phyloP scores from a whole-genome alignment of 2,329 filamentous ascomycete genomes.

The Aplosporella prunicola region DNA sequence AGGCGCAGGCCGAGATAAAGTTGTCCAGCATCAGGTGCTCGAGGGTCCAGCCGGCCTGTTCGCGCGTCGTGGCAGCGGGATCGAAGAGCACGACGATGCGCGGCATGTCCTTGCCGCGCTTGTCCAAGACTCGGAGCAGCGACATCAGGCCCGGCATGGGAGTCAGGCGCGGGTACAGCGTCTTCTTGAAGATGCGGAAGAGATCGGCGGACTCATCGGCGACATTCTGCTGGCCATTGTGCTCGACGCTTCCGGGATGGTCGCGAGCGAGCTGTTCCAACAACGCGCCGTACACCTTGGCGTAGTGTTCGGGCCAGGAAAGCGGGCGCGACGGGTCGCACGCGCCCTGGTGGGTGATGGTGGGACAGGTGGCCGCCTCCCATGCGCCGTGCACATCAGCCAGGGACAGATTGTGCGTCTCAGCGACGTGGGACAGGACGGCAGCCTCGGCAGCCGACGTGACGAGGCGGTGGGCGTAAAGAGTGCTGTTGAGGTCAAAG shows the following conservation, averaged over 20 bases:
- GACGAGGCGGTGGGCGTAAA: slow-evolving; percentile 3
- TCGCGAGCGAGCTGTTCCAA: background rate
- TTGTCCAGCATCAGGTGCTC: slow-evolving; percentile 10
- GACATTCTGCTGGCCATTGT: too few relatives aligned
- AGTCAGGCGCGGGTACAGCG: slow-evolving; percentile 6
- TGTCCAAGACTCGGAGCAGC: slow-evolving; percentile 4
- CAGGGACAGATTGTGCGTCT: background rate
- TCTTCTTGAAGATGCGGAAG: slow-evolving; percentile 11
- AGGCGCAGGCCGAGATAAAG: too few relatives aligned
- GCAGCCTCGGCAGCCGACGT: slow-evolving; percentile 2
- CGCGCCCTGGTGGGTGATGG: background rate
- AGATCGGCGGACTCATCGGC: background rate
- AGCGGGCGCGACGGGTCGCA: background rate
- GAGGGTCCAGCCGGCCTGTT: slow-evolving; percentile 7
- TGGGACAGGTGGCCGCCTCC: background rate
- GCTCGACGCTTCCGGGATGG: too few relatives aligned
- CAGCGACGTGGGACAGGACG: slow-evolving; percentile 4
- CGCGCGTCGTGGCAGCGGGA: background rate
- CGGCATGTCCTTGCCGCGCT: background rate
- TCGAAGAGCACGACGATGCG: background rate
- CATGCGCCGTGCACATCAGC: background rate
- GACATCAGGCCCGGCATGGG: slow-evolving; percentile 4
- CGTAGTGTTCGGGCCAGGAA: slow-evolving; percentile 1
- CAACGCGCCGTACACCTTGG: background rate
- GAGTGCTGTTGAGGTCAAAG: slow-evolving; percentile 9